phyloP scores from a whole-genome alignment of 805 yeast species.

The Cyberlindnera maritima region DNA sequence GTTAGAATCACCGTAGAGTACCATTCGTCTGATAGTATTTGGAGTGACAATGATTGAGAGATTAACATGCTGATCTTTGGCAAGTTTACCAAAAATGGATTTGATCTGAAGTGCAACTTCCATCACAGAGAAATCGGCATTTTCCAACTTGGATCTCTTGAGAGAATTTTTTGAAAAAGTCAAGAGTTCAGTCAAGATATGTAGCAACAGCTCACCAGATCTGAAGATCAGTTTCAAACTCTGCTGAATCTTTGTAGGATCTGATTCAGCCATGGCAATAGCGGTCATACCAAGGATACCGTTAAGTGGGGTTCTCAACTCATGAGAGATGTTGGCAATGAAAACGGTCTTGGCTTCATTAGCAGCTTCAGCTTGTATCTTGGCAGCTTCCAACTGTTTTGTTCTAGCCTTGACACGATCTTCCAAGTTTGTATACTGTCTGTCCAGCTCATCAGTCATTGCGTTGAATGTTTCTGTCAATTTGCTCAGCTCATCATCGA shows the following conservation, averaged over 20 bases:
- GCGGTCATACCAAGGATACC: constrained; percentile 97
- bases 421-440: constrained; percentile 81
- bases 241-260: constrained; percentile 62
- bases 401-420: constrained; percentile 87
- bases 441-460: constrained; percentile 84
- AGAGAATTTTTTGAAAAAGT: constrained; percentile 92
- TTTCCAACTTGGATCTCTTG: constrained; percentile 79
- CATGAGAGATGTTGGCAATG: constrained; percentile 91
- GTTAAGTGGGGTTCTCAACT: constrained; percentile 90
- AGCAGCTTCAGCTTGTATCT: constrained; percentile 88
- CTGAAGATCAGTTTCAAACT: constrained; percentile 81
- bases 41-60: constrained; percentile 65
- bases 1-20: constrained; percentile 84
- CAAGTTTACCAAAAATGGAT: constrained; percentile 80
- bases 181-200: constrained; percentile 83
- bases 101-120: constrained; percentile 84
- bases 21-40: constrained; percentile 53
- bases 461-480: constrained; percentile 85
- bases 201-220: constrained; percentile 86
- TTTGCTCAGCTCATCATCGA: constrained; percentile 84
- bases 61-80: constrained; percentile 72
- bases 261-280: constrained; percentile 85
- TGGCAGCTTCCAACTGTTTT: constrained; percentile 82
- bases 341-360: constrained; percentile 95
- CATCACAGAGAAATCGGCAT: constrained; percentile 70